Evolutionary conservation across 2,329 filamentous ascomycete species (phyloP).

Genomic region (Alternaria brassicae): DNA sequence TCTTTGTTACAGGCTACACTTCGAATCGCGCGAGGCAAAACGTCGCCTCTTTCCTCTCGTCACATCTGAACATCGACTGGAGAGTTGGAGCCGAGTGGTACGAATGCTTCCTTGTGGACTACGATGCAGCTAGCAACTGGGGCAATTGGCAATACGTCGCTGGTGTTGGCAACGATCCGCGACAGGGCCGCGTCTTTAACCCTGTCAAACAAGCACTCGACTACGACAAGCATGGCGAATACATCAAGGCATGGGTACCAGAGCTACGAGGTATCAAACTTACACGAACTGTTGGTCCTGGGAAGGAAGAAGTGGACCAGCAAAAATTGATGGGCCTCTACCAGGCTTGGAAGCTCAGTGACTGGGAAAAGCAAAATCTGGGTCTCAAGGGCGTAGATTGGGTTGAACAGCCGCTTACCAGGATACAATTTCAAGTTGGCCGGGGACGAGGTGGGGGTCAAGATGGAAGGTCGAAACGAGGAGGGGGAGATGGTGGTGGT

Average conservation of each 20-base stretch:
- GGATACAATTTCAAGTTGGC: slow-evolving; percentile 47
- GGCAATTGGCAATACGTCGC: slow-evolving; percentile 84
- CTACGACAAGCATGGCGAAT: slow-evolving; percentile 74
- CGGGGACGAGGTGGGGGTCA: slow-evolving; percentile 32
- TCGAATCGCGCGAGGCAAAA: slow-evolving; percentile 80
- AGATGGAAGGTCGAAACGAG: slow-evolving; percentile 18
- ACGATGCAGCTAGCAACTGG: slow-evolving; percentile 80
- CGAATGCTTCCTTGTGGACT: slow-evolving; percentile 75
- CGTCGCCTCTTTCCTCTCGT: slow-evolving; percentile 75
- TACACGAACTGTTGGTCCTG: slow-evolving; percentile 25
- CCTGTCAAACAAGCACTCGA: slow-evolving; percentile 81
- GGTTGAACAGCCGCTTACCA: slow-evolving; percentile 66
- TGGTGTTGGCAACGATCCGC: slow-evolving; percentile 80
- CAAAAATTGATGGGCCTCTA: slow-evolving; percentile 66
- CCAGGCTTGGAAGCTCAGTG: slow-evolving; percentile 71
- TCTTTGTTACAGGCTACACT: slow-evolving; percentile 78
- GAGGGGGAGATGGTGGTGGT: slow-evolving; percentile 15
- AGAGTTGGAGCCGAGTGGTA: slow-evolving; percentile 84
- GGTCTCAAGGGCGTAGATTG: slow-evolving; percentile 67
- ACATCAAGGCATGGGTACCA: slow-evolving; percentile 75
- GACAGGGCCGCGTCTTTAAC: slow-evolving; percentile 78
- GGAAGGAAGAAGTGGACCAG: slow-evolving; percentile 41
- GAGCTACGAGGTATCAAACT: slow-evolving; percentile 65
- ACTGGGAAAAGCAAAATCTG: slow-evolving; percentile 63
- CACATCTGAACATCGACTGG: slow-evolving; percentile 80